phyloP scores from a whole-genome alignment of 192 early-diverging fungal species.

The Rhizophagus clarus region DNA sequence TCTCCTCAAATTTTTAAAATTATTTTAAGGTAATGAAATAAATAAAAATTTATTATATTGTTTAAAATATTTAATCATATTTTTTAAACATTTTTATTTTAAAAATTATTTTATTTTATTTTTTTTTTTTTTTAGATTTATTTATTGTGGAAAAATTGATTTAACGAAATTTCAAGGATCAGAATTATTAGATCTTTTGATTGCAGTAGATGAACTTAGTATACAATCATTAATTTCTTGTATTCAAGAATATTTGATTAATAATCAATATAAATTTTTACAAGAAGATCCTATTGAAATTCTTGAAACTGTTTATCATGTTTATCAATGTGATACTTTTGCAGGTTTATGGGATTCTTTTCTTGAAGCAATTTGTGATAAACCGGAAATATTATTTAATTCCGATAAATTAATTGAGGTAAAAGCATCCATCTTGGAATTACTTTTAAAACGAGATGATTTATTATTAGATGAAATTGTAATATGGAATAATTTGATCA shows the following conservation, averaged over 20 bases:
- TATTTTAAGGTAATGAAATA: too few relatives aligned
- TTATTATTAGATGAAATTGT: background rate
- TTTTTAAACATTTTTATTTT: too few relatives aligned
- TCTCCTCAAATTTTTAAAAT: too few relatives aligned
- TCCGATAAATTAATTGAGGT: background rate
- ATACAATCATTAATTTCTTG: background rate
- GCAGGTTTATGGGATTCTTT: background rate
- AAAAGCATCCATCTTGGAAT: background rate
- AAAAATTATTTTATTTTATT: too few relatives aligned
- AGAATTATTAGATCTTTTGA: background rate
- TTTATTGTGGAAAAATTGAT: background rate
- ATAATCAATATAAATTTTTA: background rate
- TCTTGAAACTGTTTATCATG: background rate
- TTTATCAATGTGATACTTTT: background rate
- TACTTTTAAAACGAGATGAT: background rate
- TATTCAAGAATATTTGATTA: background rate
- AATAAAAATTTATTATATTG: too few relatives aligned
- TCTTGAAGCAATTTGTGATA: background rate
- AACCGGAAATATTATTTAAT: background rate
- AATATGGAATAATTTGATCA: background rate
- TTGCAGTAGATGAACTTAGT: background rate
- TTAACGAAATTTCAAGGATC: background rate
- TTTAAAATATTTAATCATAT: too few relatives aligned
- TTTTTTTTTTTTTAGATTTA: background rate
- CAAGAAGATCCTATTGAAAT: background rate